phyloP scores from a whole-genome alignment of 768 basidiomycete genomes.

The Brasilioporus rufonigricans region DNA sequence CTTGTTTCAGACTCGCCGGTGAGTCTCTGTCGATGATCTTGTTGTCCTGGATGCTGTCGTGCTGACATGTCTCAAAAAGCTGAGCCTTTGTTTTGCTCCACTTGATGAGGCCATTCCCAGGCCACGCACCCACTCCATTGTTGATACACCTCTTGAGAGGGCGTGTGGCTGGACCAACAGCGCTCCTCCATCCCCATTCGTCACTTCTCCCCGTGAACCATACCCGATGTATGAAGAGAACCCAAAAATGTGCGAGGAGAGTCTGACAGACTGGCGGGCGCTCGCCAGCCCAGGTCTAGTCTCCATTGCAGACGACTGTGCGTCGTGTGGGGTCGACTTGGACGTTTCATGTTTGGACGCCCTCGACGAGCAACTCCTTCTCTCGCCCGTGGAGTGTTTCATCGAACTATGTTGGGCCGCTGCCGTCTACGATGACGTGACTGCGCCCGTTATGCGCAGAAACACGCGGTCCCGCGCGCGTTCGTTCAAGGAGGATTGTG shows the following conservation, averaged over 20 bases:
- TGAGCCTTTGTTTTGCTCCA: conserved; percentile 23
- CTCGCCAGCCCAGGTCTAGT: conserved; percentile 6
- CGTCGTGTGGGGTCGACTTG: conserved; percentile 33
- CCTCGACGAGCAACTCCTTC: conserved; percentile 41
- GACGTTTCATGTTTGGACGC: conserved; percentile 35
- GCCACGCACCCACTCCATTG: conserved; percentile 16
- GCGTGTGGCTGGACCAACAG: conserved; percentile 22
- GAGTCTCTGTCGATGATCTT: neutral
- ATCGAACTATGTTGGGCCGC: conserved; percentile 40
- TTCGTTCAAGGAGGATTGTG: conserved; percentile 15
- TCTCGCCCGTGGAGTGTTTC: conserved; percentile 38
- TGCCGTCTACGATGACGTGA: conserved; percentile 31
- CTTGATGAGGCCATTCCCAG: conserved; percentile 8
- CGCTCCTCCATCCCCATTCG: conserved; percentile 14
- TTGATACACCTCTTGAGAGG: conserved; percentile 12
- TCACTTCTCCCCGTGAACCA: conserved; percentile 1
- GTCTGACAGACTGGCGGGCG: neutral
- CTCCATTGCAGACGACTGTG: conserved; percentile 21
- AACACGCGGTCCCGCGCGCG: conserved; percentile 7
- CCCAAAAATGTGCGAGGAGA: conserved; percentile 3
- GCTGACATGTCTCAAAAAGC: conserved; percentile 17
- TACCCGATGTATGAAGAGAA: conserved; percentile 7
- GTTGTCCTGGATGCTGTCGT: neutral
- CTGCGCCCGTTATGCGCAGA: neutral
- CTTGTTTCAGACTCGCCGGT: conserved; percentile 29